These are phyloP conservation scores for Cryptosporidium andersoni DNA, from an alignment of 169 alveolate species.

Conservation along the genomic window DNA sequence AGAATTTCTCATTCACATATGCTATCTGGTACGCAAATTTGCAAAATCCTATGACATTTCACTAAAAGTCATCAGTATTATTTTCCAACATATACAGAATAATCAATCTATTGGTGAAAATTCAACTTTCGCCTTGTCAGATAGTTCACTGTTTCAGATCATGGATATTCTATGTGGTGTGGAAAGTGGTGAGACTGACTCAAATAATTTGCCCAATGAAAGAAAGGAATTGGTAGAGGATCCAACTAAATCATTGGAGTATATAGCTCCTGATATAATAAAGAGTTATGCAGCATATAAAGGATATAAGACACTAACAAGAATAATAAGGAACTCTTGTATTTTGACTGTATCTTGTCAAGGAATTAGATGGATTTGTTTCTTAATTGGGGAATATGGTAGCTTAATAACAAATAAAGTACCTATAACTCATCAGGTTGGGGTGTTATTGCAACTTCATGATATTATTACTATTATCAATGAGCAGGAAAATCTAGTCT, in stretches of 20 bases:
- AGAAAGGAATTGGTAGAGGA: background rate
- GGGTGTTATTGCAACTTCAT: conserved; percentile 2
- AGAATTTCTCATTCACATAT: conserved; percentile 22
- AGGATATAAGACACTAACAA: conserved; percentile 22
- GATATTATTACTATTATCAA: conserved; percentile 5
- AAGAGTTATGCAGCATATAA: conserved; percentile 15
- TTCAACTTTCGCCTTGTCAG: conserved; percentile 13
- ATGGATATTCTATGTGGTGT: conserved; percentile 38
- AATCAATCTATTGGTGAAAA: background rate
- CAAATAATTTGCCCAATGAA: background rate
- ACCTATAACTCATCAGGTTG: conserved; percentile 41
- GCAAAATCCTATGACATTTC: conserved; percentile 29
- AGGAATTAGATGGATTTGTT: conserved; percentile 67
- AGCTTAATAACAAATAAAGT: conserved; percentile 23
- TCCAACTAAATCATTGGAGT: background rate
- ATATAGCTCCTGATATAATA: background rate
- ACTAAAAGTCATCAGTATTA: conserved; percentile 15
- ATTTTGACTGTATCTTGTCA: background rate
- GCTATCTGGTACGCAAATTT: conserved; percentile 15
- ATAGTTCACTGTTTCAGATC: conserved; percentile 52
- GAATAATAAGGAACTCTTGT: background rate
- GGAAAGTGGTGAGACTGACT: background rate
- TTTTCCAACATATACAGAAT: conserved; percentile 41
- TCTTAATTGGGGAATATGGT: conserved; percentile 59
- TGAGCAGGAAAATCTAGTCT: conserved; percentile 23